Percentiles rank a stretch among this genome's conserved stretches.
These are phyloP conservation scores for Moringa oleifera DNA, from an alignment of 345 rosid genomes.

Conservation along the genomic window DNA sequence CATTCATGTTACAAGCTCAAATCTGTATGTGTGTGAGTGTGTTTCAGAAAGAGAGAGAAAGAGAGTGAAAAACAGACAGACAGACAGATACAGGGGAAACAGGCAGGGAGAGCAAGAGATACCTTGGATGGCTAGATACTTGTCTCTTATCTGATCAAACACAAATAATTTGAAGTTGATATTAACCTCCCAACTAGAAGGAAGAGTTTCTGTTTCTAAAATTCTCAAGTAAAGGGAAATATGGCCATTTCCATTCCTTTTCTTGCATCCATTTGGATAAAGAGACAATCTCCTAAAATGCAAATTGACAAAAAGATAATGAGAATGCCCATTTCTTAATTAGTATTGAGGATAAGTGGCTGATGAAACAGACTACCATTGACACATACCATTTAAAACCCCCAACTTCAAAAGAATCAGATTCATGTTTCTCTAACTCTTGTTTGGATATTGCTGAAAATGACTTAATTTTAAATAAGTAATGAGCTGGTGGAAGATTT, in stretches of 20 bases:
- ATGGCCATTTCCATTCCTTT: background rate
- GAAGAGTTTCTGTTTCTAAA: background rate
- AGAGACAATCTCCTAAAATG: background rate
- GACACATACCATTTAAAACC: background rate
- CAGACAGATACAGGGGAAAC: too few species aligned
- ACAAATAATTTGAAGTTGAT: background rate
- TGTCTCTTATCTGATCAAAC: background rate
- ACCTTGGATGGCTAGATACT: background rate
- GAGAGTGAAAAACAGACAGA: too few species aligned
- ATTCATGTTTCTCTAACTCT: background rate
- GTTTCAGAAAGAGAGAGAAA: too few species aligned
- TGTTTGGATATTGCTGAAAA: background rate
- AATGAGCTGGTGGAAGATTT: background rate
- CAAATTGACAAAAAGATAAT: too few species aligned
- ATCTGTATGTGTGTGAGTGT: too few species aligned
- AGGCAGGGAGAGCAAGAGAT: background rate
- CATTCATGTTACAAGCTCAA: too few species aligned
- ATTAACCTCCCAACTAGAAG: background rate
- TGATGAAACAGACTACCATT: background rate
- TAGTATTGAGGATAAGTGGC: too few species aligned
- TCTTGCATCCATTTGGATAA: background rate
- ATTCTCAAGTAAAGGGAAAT: background rate
- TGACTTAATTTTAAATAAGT: background rate
- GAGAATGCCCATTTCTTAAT: background rate
- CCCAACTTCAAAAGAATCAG: background rate